These are phyloP conservation scores for Gynandropsis gynandra DNA, from an alignment of 345 rosid genomes.

Conservation along the genomic window DNA sequence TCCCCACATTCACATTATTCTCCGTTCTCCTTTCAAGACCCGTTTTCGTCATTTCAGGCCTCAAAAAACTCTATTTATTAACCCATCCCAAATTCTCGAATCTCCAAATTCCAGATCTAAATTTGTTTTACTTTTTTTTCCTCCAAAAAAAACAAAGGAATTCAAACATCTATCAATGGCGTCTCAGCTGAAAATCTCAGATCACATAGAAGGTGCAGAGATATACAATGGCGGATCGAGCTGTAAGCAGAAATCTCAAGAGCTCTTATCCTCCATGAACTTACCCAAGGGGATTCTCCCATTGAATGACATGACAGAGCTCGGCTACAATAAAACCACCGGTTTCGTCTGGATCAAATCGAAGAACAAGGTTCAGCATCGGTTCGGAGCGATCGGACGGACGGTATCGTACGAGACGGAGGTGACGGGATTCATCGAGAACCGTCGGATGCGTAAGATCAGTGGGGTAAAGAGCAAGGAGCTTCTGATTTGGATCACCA, in stretches of 20 bases:
- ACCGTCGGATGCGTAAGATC: slow-evolving; percentile 37
- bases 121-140: slow-evolving; percentile 6
- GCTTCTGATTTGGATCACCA: slow-evolving; percentile 48
- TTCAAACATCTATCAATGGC: slow-evolving; percentile 23
- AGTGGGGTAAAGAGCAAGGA: slow-evolving; percentile 55
- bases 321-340: slow-evolving; percentile 41
- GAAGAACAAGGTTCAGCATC: slow-evolving; percentile 34
- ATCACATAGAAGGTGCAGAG: slow-evolving; percentile 41
- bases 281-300: slow-evolving; percentile 57
- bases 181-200: slow-evolving; percentile 19
- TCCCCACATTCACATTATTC: background rate
- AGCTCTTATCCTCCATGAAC: slow-evolving; percentile 35
- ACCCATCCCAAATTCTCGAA: background rate
- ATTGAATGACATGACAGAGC: slow-evolving; percentile 41
- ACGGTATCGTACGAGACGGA: slow-evolving; percentile 45
- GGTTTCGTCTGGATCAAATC: slow-evolving; percentile 66
- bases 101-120: background rate
- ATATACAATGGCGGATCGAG: slow-evolving; percentile 35
- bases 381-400: slow-evolving; percentile 32
- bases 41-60: background rate
- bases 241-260: slow-evolving; percentile 43
- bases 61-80: background rate
- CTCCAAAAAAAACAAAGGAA: no score
- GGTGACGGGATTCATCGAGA: slow-evolving; percentile 46
- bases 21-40: background rate